Conservation (phyloP, 495 filamentous ascomycete species). For the Acidomyces sp. region DNA sequence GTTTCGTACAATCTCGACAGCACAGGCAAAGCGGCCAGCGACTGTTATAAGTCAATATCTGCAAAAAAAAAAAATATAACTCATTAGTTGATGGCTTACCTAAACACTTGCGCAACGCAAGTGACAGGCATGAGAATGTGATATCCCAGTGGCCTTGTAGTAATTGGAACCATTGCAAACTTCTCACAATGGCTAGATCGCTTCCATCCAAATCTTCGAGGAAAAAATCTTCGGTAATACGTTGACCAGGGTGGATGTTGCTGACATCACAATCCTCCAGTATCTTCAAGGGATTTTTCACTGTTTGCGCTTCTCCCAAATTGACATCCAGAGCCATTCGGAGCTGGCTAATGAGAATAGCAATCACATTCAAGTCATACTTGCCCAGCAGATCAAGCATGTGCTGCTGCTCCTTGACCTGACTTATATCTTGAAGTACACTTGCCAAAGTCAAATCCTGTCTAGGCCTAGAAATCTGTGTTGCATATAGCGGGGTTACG, state of each 20-base stretch:
- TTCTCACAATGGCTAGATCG: constrained; percentile 62
- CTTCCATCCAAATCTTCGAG: constrained; percentile 22
- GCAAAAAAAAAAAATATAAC: not conserved
- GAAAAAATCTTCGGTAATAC: constrained; percentile 19
- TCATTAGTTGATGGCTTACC: too few relatives aligned
- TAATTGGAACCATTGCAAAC: constrained; percentile 72
- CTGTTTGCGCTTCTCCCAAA: not conserved
- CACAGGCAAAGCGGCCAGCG: constrained; percentile 16
- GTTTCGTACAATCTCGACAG: constrained; percentile 7
- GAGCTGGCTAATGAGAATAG: constrained; percentile 35
- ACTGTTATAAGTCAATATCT: constrained; percentile 10
- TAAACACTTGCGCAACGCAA: constrained; percentile 60
- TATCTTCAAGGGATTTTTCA: constrained; percentile 2
- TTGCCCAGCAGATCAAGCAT: constrained; percentile 41
- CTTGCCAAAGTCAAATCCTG: constrained; percentile 40
- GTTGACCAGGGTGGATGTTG: constrained; percentile 23
- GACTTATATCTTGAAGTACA: constrained; percentile 42
- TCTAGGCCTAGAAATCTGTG: constrained; percentile 46
- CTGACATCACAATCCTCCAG: constrained; percentile 9
- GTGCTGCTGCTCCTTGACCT: constrained; percentile 34
- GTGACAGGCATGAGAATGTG: constrained; percentile 51
- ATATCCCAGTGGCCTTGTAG: constrained; percentile 56
- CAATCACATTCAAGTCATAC: constrained; percentile 39
- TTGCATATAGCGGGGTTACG: constrained; percentile 74
- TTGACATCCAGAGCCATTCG: constrained; percentile 7